These are phyloP conservation scores for Claviceps capensis DNA, from an alignment of 2,329 filamentous ascomycete genomes.

Conservation along the genomic window DNA sequence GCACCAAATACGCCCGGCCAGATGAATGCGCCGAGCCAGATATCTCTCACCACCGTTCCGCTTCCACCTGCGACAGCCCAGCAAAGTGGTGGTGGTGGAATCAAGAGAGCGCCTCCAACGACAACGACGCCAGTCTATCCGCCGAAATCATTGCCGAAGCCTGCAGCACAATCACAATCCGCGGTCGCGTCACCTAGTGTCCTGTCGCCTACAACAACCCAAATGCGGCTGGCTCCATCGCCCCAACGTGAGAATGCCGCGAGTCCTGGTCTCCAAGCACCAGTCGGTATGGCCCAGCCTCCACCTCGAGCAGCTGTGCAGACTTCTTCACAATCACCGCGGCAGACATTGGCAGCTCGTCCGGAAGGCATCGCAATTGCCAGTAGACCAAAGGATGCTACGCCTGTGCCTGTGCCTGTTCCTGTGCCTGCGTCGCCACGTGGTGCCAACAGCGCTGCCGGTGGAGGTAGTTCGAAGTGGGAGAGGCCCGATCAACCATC, in stretches of 20 bases:
- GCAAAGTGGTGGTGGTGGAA: slow-evolving; percentile 7
- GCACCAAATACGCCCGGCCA: neutral
- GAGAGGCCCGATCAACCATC: slow-evolving; percentile 27
- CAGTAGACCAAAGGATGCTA: slow-evolving; percentile 17
- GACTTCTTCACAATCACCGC: slow-evolving; percentile 16
- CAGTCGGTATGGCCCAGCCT: slow-evolving; percentile 18
- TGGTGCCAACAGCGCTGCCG: neutral
- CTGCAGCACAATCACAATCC: slow-evolving; percentile 12
- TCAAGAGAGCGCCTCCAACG: slow-evolving; percentile 14
- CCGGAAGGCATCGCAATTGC: slow-evolving; percentile 14
- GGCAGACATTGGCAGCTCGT: slow-evolving; percentile 20
- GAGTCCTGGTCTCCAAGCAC: slow-evolving; percentile 23
- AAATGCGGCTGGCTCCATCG: slow-evolving; percentile 15
- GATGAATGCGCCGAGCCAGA: neutral
- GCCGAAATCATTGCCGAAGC: slow-evolving; percentile 17
- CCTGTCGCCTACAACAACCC: slow-evolving; percentile 14
- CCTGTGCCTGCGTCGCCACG: neutral
- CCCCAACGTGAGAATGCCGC: slow-evolving; percentile 17
- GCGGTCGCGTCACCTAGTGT: slow-evolving; percentile 16
- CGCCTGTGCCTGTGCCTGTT: slow-evolving; percentile 9
- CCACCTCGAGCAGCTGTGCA: slow-evolving; percentile 19
- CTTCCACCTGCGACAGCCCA: slow-evolving; percentile 7
- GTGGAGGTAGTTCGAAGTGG: slow-evolving; percentile 21
- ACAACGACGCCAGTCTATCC: slow-evolving; percentile 22
- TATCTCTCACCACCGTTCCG: slow-evolving; percentile 3